Evolutionary conservation across 257 asterid species (phyloP).

Genomic region (Lycium ferocissimum): DNA sequence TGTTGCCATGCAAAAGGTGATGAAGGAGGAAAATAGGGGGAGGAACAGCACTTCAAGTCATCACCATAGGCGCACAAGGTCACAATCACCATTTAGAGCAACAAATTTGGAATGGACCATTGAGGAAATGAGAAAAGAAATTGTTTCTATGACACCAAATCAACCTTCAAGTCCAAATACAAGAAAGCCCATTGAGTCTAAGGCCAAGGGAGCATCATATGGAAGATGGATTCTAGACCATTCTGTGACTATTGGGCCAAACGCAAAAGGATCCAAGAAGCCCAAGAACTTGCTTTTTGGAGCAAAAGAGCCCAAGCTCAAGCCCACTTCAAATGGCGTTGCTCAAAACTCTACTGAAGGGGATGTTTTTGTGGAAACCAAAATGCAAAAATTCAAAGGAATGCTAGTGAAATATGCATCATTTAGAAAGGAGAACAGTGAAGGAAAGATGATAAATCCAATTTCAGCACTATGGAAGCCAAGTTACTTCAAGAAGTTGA

Average conservation of each 20-base stretch:
- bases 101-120: conserved; percentile 35
- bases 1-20: conserved; percentile 69
- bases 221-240: conserved; percentile 71
- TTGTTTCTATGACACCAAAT: conserved; percentile 30
- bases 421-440: conserved; percentile 48
- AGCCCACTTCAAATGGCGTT: conserved; percentile 26
- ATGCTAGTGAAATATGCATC: conserved; percentile 56
- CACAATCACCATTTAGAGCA: conserved; percentile 59
- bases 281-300: conserved; percentile 23
- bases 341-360: conserved; percentile 17
- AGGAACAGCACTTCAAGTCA: conserved; percentile 36
- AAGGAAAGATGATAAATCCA: conserved; percentile 39
- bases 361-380: conserved; percentile 37
- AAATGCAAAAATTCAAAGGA: conserved; percentile 56
- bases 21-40: conserved; percentile 60
- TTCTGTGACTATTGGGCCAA: conserved; percentile 28
- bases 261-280: conserved; percentile 43
- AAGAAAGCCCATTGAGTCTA: conserved; percentile 57
- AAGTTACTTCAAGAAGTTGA: conserved; percentile 47
- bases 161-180: conserved; percentile 34
- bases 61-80: conserved; percentile 59
- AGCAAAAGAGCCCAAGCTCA: background rate
- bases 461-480: conserved; percentile 38
- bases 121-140: background rate
- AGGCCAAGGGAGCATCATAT: conserved; percentile 71